Conservation (phyloP, 2,329 filamentous ascomycete genomes). For the Metarhizium guizhouense region DNA sequence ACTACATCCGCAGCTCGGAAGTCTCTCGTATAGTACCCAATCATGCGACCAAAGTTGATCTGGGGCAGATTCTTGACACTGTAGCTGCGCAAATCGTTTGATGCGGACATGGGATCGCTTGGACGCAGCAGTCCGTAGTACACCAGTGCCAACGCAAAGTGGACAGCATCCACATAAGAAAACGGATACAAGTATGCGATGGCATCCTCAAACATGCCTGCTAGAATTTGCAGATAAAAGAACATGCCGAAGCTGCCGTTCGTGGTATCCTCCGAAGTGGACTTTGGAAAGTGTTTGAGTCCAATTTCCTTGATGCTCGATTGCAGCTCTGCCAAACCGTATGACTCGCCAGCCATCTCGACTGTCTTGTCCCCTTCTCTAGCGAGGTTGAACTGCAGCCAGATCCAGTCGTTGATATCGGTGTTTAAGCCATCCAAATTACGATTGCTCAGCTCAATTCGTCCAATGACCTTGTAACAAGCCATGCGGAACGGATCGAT, state of each 20-base stretch:
- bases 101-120: conserved; percentile 66
- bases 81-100: conserved; percentile 59
- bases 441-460: conserved; percentile 57
- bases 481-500: conserved; percentile 94
- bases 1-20: conserved; percentile 87
- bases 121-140: conserved; percentile 87
- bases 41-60: conserved; percentile 87
- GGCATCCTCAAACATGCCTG: conserved; percentile 90
- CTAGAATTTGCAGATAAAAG: conserved; percentile 85
- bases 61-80: conserved; percentile 65
- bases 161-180: conserved; percentile 86
- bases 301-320: conserved; percentile 81
- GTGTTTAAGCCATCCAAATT: conserved; percentile 54
- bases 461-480: conserved; percentile 95
- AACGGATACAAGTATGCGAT: conserved; percentile 86
- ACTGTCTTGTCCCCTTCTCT: conserved; percentile 54
- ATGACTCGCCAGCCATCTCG: conserved; percentile 58
- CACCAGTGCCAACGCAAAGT: conserved; percentile 82
- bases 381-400: conserved; percentile 63
- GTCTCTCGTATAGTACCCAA: conserved; percentile 91
- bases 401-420: conserved; percentile 62
- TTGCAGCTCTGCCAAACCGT: conserved; percentile 60
- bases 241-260: conserved; percentile 78
- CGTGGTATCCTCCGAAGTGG: conserved; percentile 61
- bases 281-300: conserved; percentile 80